These are phyloP conservation scores for Peterozyma toletana DNA, from an alignment of 805 yeast genomes.

Conservation along the genomic window DNA sequence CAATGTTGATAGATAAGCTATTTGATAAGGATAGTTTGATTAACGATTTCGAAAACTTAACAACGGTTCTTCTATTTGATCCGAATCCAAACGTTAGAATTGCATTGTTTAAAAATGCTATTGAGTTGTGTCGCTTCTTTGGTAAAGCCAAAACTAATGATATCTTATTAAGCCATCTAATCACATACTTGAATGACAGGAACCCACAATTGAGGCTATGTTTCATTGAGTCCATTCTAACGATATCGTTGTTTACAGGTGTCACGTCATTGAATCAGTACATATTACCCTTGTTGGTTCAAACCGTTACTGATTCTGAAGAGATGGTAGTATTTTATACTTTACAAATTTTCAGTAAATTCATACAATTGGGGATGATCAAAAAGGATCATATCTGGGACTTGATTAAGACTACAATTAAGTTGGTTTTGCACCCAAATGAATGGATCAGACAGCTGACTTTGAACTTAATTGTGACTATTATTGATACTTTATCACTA, in stretches of 20 bases:
- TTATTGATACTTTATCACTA: conserved; percentile 53
- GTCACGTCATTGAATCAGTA: conserved; percentile 79
- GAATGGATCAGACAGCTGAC: conserved; percentile 75
- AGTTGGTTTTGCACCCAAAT: conserved; percentile 77
- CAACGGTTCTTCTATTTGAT: conserved; percentile 66
- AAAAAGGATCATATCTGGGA: conserved; percentile 47
- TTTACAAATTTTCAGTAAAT: conserved; percentile 46
- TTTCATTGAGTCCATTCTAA: conserved; percentile 65
- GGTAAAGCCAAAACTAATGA: conserved; percentile 89
- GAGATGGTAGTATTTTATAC: conserved; percentile 74
- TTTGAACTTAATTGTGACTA: conserved; percentile 50
- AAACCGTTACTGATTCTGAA: conserved; percentile 78
- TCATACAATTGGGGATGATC: conserved; percentile 51
- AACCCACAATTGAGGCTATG: conserved; percentile 59
- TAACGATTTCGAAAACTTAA: conserved; percentile 55
- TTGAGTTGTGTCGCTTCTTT: conserved; percentile 72
- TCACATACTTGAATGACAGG: conserved; percentile 83
- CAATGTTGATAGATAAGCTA: neutral
- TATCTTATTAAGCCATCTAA: conserved; percentile 79
- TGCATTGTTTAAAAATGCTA: conserved; percentile 61
- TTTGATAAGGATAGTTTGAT: conserved; percentile 32
- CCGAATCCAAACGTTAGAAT: conserved; percentile 57
- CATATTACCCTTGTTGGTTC: conserved; percentile 75
- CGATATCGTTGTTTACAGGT: conserved; percentile 77
- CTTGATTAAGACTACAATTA: conserved; percentile 39